phyloP scores from a whole-genome alignment of 1,139 yeast genomes.

The Suhomyces kunorum region DNA sequence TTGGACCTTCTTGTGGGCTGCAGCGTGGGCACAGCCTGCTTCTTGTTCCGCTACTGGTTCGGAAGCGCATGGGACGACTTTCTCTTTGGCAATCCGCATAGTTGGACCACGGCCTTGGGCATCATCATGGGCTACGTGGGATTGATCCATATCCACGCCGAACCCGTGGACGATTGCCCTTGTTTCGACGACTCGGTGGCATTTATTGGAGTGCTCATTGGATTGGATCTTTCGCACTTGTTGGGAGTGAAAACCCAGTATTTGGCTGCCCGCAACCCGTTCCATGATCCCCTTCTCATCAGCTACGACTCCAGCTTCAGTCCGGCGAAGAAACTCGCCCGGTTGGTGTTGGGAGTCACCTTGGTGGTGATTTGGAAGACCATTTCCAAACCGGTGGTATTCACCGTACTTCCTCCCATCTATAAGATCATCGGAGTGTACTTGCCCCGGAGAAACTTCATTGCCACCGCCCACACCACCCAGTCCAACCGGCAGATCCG shows the following conservation, averaged over 20 bases:
- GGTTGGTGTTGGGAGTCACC: conserved; percentile 59
- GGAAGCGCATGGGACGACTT: conserved; percentile 44
- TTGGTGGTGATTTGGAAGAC: conserved; percentile 71
- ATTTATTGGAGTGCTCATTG: conserved; percentile 84
- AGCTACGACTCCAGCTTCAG: conserved; percentile 49
- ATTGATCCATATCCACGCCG: conserved; percentile 70
- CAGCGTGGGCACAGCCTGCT: conserved; percentile 56
- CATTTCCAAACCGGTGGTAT: conserved; percentile 61
- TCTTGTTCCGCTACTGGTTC: conserved; percentile 39
- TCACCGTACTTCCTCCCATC: conserved; percentile 50
- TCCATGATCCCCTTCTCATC: conserved; percentile 36
- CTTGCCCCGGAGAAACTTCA: conserved; percentile 44
- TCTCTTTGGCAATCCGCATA: conserved; percentile 22
- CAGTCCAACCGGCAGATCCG: conserved; percentile 41
- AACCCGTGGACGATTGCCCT: conserved; percentile 93
- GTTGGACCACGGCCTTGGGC: conserved; percentile 25
- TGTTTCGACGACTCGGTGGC: conserved; percentile 96
- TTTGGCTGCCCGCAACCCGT: conserved; percentile 20
- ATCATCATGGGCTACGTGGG: conserved; percentile 44
- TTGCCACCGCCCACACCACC: conserved; percentile 43
- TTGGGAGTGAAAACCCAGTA: conserved; percentile 27
- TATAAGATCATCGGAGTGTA: conserved; percentile 46
- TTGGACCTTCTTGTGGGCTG: conserved; percentile 73
- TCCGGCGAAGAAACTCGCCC: conserved; percentile 33
- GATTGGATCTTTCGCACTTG: conserved; percentile 65